Percentiles rank a stretch among this genome's conserved stretches.
phyloP scores from a whole-genome alignment of 2,329 filamentous ascomycete genomes.

The Hirsutella thompsonii region DNA sequence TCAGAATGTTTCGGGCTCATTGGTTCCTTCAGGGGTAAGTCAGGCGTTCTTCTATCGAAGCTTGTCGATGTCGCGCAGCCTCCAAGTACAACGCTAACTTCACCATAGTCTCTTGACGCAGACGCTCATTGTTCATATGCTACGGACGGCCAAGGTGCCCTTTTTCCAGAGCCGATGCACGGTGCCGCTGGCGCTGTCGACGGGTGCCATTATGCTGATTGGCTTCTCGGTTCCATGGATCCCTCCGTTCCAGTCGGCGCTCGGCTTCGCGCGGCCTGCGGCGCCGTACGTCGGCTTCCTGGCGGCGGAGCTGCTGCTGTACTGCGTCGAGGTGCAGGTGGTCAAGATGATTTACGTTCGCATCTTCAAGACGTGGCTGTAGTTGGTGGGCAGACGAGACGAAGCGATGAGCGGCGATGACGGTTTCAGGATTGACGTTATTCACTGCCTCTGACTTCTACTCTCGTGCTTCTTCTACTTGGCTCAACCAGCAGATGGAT shows the following conservation, averaged over 20 bases:
- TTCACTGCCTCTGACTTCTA: no score
- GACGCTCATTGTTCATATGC: conserved; percentile 15
- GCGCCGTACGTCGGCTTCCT: conserved; percentile 11
- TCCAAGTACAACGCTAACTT: no score
- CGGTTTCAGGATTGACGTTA: no score
- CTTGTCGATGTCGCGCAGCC: no score
- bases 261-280: conserved; percentile 10
- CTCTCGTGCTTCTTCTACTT: no score
- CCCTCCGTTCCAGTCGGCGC: conserved; percentile 8
- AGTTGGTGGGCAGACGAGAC: not conserved
- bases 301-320: conserved; percentile 10
- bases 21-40: conserved; percentile 14
- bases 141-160: conserved; percentile 14
- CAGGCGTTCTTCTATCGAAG: no score
- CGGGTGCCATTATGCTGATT: conserved; percentile 11
- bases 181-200: conserved; percentile 10
- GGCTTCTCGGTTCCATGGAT: conserved; percentile 14
- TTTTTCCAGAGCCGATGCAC: conserved; percentile 13
- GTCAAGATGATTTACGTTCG: conserved; percentile 14
- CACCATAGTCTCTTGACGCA: conserved; percentile 11
- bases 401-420: not conserved
- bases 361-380: conserved; percentile 14
- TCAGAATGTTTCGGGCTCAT: conserved; percentile 12
- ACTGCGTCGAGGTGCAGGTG: conserved; percentile 13
- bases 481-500: no score